These are phyloP conservation scores for Cymbopogon citratus DNA, from an alignment of 176 grass and related monocot species.

Conservation along the genomic window DNA sequence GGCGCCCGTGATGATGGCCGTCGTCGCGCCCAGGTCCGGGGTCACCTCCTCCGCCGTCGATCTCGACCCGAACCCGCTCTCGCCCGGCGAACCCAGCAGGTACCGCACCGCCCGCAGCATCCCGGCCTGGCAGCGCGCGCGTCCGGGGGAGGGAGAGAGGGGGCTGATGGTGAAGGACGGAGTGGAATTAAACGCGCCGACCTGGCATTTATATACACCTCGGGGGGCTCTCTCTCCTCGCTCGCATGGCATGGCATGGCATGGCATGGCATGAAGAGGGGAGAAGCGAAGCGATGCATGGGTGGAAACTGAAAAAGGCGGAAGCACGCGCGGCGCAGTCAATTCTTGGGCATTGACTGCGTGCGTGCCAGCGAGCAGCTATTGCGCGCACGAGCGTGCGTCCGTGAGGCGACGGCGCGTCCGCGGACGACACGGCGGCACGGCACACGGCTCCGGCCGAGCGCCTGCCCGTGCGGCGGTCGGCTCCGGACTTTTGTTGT, in stretches of 20 bases:
- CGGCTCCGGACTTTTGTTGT: not conserved
- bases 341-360: not conserved
- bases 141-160: no score
- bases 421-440: not conserved
- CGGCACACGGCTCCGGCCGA: not conserved
- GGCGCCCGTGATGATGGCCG: slow-evolving; percentile 81
- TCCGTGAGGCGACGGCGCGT: no score
- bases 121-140: not conserved
- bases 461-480: not conserved
- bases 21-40: slow-evolving; percentile 38
- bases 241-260: no score
- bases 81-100: slow-evolving; percentile 63
- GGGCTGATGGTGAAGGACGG: not conserved
- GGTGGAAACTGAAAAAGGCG: not conserved
- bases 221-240: not conserved
- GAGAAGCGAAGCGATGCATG: not conserved
- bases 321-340: not conserved
- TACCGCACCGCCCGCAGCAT: slow-evolving; percentile 75
- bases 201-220: not conserved
- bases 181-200: not conserved
- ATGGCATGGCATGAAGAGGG: not conserved
- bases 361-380: not conserved
- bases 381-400: not conserved
- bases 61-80: slow-evolving; percentile 76
- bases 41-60: slow-evolving; percentile 74